Evolutionary conservation across 495 filamentous ascomycete genomes (phyloP).

Genomic region (Acidomyces sp.): DNA sequence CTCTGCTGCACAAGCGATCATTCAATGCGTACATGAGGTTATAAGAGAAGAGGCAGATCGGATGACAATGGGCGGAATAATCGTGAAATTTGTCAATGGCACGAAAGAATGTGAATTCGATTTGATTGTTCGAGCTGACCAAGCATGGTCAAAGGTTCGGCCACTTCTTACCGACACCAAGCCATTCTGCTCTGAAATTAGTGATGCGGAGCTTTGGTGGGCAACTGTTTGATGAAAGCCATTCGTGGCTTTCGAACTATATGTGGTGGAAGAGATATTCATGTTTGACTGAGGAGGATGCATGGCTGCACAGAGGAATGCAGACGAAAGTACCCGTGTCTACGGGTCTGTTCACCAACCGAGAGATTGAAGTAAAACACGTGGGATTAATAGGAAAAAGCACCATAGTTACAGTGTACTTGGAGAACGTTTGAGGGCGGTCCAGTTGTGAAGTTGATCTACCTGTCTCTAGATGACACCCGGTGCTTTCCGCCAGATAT

Average conservation of each 20-base stretch:
- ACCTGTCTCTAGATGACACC: no score
- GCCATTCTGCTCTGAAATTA: slow-evolving; percentile 39
- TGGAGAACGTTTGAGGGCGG: no score
- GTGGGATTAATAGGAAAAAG: no score
- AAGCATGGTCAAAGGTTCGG: slow-evolving; percentile 45
- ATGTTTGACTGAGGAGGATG: slow-evolving; percentile 29
- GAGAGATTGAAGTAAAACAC: slow-evolving; percentile 31
- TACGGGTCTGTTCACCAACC: slow-evolving; percentile 22
- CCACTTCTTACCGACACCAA: slow-evolving; percentile 32
- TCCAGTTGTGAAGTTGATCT: no score
- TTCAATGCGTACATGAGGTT: background rate
- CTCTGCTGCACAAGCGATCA: background rate
- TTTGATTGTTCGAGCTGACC: slow-evolving; percentile 48
- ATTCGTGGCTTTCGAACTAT: slow-evolving; percentile 25
- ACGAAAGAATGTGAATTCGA: slow-evolving; percentile 30
- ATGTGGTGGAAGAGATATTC: slow-evolving; percentile 34
- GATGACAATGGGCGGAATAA: background rate
- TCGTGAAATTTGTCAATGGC: slow-evolving; percentile 8
- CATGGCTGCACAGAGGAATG: slow-evolving; percentile 33
- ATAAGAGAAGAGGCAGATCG: background rate
- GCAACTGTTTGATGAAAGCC: slow-evolving; percentile 21
- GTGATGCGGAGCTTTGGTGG: slow-evolving; percentile 12
- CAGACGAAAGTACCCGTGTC: slow-evolving; percentile 32
- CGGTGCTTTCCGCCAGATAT: no score
- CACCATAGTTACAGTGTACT: no score